These are phyloP conservation scores for Penstemon eatonii DNA, from an alignment of 257 asterid genomes.

Conservation along the genomic window DNA sequence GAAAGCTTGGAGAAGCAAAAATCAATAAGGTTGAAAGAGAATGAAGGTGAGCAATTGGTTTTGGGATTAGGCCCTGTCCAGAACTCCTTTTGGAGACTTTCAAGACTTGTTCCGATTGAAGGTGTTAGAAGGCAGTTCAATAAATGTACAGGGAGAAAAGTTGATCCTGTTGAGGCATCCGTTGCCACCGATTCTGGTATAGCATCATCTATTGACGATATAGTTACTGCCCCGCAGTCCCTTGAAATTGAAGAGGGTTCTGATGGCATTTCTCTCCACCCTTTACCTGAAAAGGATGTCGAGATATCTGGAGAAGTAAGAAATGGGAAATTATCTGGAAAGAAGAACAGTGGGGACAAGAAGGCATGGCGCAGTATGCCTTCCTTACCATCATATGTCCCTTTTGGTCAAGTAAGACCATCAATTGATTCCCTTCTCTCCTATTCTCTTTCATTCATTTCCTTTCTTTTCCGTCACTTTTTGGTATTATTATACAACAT, in stretches of 20 bases:
- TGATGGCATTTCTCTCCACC: conserved; percentile 92
- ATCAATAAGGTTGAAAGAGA: conserved; percentile 50
- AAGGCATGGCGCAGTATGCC: conserved; percentile 77
- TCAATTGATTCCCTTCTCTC: conserved; percentile 17
- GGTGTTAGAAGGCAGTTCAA: conserved; percentile 71
- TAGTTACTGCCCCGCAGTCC: conserved; percentile 68
- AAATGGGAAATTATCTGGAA: conserved; percentile 55
- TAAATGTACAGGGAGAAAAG: conserved; percentile 51
- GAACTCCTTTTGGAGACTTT: conserved; percentile 93
- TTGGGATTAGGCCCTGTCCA: conserved; percentile 98
- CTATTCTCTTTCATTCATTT: background rate
- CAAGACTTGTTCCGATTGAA: conserved; percentile 91
- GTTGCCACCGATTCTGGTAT: conserved; percentile 47
- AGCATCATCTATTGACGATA: conserved; percentile 64
- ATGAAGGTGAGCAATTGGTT: conserved; percentile 87
- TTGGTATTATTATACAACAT: background rate
- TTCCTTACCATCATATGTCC: conserved; percentile 92
- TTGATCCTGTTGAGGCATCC: conserved; percentile 53
- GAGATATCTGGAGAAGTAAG: conserved; percentile 48
- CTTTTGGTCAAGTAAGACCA: conserved; percentile 85
- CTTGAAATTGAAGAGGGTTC: conserved; percentile 98
- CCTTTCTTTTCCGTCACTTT: background rate
- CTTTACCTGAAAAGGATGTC: conserved; percentile 63
- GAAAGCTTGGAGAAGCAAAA: conserved; percentile 58
- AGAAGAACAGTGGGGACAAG: conserved; percentile 48